Percentiles rank a stretch among this genome's conserved stretches.
Evolutionary conservation across 495 filamentous ascomycete genomes (phyloP).

Genomic region (Aspergillus sparsus): DNA sequence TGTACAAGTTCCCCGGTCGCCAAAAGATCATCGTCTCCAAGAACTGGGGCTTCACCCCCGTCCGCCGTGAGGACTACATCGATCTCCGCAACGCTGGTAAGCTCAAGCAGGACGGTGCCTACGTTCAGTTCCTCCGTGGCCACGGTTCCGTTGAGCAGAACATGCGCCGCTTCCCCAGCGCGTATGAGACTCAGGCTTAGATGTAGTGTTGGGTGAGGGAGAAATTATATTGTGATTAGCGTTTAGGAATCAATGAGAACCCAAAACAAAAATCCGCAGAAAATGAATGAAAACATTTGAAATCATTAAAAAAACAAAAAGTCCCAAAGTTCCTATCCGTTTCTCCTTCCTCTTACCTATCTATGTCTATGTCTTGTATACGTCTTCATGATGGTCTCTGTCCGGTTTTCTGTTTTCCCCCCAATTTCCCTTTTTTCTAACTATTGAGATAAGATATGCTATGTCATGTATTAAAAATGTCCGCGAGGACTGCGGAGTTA

Average conservation of each 20-base stretch:
- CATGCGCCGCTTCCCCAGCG: constrained; percentile 89
- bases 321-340: neutral
- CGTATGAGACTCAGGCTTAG: constrained; percentile 66
- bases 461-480: constrained; percentile 11
- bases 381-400: neutral
- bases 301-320: constrained; percentile 5
- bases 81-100: constrained; percentile 85
- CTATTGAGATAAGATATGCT: too few species aligned
- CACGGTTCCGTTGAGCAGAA: constrained; percentile 82
- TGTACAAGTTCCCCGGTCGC: constrained; percentile 99
- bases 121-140: constrained; percentile 96
- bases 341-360: neutral
- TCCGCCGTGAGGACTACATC: constrained; percentile 95
- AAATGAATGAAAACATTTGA: constrained; percentile 11
- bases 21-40: constrained; percentile 99
- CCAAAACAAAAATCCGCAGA: constrained; percentile 11
- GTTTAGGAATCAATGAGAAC: constrained; percentile 15
- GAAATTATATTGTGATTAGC: constrained; percentile 9
- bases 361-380: too few species aligned
- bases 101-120: constrained; percentile 94
- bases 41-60: constrained; percentile 99
- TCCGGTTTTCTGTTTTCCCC: neutral
- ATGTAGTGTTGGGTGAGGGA: constrained; percentile 18
- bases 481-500: constrained; percentile 20
- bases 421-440: neutral